Conservation (phyloP, 768 basidiomycete genomes). For the Hemileccinum impolitum region DNA sequence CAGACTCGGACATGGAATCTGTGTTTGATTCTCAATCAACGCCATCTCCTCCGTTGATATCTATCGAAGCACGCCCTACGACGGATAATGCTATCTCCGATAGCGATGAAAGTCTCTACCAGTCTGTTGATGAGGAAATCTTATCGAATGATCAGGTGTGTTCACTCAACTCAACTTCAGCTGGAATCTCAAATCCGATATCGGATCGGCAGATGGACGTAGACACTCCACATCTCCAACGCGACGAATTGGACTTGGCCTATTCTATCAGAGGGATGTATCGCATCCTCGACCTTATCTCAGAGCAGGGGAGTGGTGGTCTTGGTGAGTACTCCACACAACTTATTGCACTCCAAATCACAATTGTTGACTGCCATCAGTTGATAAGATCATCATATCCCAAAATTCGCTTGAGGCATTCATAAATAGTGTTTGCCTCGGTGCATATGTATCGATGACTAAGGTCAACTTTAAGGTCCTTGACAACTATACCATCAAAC, state of each 20-base stretch:
- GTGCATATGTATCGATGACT: slow-evolving; percentile 51
- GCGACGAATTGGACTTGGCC: slow-evolving; percentile 20
- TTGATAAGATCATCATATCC: slow-evolving; percentile 61
- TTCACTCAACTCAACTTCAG: not conserved
- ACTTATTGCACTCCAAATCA: not conserved
- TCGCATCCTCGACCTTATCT: slow-evolving; percentile 51
- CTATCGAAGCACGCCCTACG: not conserved
- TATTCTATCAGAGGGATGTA: slow-evolving; percentile 45
- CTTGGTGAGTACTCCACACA: slow-evolving; percentile 36
- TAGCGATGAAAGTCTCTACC: slow-evolving; percentile 13
- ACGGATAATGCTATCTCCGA: slow-evolving; percentile 1
- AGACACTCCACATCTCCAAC: slow-evolving; percentile 1
- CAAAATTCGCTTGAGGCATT: slow-evolving; percentile 48
- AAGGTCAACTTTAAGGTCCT: slow-evolving; percentile 54
- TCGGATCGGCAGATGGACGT: slow-evolving; percentile 18
- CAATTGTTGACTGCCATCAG: slow-evolving; percentile 27
- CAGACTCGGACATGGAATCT: slow-evolving; percentile 8
- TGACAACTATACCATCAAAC: slow-evolving; percentile 44
- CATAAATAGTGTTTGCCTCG: slow-evolving; percentile 46
- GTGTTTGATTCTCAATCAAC: slow-evolving; percentile 4
- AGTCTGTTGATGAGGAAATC: slow-evolving; percentile 9
- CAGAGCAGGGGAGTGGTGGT: slow-evolving; percentile 48
- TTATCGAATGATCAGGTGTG: slow-evolving; percentile 8
- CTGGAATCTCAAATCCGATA: not conserved
- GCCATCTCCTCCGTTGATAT: slow-evolving; percentile 1